Conservation (phyloP, 257 asterid genomes). For the Lantana camara region DNA sequence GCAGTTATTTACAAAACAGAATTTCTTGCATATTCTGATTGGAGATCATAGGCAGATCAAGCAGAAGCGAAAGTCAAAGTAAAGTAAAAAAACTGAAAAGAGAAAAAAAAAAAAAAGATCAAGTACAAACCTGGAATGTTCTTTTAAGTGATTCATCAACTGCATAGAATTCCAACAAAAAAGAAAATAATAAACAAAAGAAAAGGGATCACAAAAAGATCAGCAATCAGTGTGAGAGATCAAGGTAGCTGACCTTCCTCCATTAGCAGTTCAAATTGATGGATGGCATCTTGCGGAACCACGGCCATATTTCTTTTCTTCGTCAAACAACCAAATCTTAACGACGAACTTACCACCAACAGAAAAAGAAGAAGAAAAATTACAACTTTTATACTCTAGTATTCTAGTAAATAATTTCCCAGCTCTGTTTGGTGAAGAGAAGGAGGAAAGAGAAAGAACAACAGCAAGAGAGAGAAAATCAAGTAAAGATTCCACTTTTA, state of each 20-base stretch:
- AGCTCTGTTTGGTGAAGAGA: slow-evolving; percentile 6
- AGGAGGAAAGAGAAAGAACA: slow-evolving; percentile 1
- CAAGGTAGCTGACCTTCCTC: slow-evolving; percentile 55
- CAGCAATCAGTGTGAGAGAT: slow-evolving; percentile 9
- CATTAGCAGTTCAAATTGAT: slow-evolving; percentile 57
- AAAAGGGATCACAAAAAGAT: slow-evolving; percentile 20
- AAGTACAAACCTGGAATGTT: slow-evolving; percentile 58
- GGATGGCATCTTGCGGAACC: slow-evolving; percentile 65
- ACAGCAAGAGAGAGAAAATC: slow-evolving; percentile 29
- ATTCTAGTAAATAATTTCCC: slow-evolving; percentile 20
- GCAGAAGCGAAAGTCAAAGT: background rate
- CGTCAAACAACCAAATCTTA: background rate
- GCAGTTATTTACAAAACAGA: background rate
- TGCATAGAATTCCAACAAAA: slow-evolving; percentile 38
- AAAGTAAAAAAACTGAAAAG: too few species aligned
- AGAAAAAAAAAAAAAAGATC: too few species aligned
- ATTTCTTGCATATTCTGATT: slow-evolving; percentile 1
- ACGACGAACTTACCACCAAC: slow-evolving; percentile 8
- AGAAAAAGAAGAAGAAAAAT: too few species aligned
- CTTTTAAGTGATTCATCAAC: slow-evolving; percentile 59
- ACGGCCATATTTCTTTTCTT: slow-evolving; percentile 47
- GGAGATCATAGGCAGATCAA: slow-evolving; percentile 28
- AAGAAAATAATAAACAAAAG: background rate
- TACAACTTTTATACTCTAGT: slow-evolving; percentile 24
- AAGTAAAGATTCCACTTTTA: slow-evolving; percentile 48